Percentiles rank a stretch among this genome's conserved stretches.
These are phyloP conservation scores for Amylostereum chailletii DNA, from an alignment of 1,284 basidiomycete species.

Conservation along the genomic window DNA sequence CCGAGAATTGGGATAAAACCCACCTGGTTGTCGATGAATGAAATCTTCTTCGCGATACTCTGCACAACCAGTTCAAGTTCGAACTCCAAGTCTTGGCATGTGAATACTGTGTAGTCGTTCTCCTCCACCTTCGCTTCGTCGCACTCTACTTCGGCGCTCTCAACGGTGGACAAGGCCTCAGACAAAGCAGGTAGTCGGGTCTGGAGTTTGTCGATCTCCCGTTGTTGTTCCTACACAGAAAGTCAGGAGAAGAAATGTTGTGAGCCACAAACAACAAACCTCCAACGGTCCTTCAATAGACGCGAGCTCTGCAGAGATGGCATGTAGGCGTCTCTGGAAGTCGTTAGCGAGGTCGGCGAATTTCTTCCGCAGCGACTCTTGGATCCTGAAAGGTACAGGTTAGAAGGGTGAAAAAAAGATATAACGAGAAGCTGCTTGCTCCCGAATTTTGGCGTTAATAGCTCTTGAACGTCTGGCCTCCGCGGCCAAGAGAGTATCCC, in stretches of 20 bases:
- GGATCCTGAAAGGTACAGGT: conserved; percentile 54
- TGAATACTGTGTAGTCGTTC: conserved; percentile 93
- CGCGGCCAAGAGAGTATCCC: conserved; percentile 65
- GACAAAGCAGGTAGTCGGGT: conserved; percentile 55
- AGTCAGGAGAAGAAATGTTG: conserved; percentile 11
- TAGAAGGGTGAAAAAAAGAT: conserved; percentile 3
- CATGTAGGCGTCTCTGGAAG: conserved; percentile 68
- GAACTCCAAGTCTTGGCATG: conserved; percentile 83
- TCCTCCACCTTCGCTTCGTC: conserved; percentile 91
- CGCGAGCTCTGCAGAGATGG: conserved; percentile 70
- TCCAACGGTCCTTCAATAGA: conserved; percentile 74
- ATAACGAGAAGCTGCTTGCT: conserved; percentile 43
- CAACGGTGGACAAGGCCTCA: conserved; percentile 46
- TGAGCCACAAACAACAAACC: conserved; percentile 29
- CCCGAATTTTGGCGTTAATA: conserved; percentile 88
- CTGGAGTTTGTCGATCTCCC: conserved; percentile 47
- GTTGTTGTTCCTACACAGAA: conserved; percentile 41
- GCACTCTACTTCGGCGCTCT: conserved; percentile 68
- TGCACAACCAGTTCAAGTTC: conserved; percentile 82
- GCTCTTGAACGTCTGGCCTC: conserved; percentile 76
- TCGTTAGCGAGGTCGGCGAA: conserved; percentile 83
- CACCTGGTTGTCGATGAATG: conserved; percentile 95
- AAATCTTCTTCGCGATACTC: conserved; percentile 82
- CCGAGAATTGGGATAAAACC: conserved; percentile 6
- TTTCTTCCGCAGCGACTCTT: conserved; percentile 76